phyloP scores from a whole-genome alignment of 2,329 filamentous ascomycete species.

The Fusarium mexicanum region DNA sequence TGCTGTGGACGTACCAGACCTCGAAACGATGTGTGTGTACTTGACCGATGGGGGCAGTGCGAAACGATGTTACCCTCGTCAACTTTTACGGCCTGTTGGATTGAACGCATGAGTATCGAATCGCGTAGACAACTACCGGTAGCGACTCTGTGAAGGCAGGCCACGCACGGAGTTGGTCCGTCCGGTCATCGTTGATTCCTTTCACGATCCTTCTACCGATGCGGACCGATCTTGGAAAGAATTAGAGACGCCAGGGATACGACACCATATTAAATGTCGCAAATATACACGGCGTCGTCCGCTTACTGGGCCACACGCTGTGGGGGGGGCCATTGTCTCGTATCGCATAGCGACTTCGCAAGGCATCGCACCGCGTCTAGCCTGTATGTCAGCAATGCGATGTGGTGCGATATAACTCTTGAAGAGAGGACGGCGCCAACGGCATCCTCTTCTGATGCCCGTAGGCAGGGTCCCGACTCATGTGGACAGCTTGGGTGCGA shows the following conservation, averaged over 20 bases:
- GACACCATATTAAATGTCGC: slow-evolving; percentile 9
- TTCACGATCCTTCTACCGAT: slow-evolving; percentile 12
- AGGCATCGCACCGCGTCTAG: background rate
- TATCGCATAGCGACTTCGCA: background rate
- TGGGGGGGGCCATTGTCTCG: background rate
- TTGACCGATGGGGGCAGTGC: background rate
- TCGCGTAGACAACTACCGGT: background rate
- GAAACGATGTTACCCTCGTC: slow-evolving; percentile 1
- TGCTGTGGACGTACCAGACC: background rate
- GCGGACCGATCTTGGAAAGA: slow-evolving; percentile 13
- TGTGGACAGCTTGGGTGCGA: slow-evolving; percentile 3
- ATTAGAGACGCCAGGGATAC: background rate
- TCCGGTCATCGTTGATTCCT: slow-evolving; percentile 15
- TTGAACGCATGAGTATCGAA: background rate
- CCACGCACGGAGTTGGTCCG: background rate
- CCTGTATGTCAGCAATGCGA: slow-evolving; percentile 2
- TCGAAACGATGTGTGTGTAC: background rate
- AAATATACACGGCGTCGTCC: slow-evolving; percentile 17
- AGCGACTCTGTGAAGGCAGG: background rate
- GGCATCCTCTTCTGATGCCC: slow-evolving; percentile 16
- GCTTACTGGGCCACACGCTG: slow-evolving; percentile 10
- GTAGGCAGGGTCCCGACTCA: slow-evolving; percentile 20
- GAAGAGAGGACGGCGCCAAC: background rate
- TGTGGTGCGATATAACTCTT: background rate
- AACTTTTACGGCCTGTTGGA: slow-evolving; percentile 18